Conservation (phyloP, 306 rosid species). For the Chamaecrista fasciculata region DNA sequence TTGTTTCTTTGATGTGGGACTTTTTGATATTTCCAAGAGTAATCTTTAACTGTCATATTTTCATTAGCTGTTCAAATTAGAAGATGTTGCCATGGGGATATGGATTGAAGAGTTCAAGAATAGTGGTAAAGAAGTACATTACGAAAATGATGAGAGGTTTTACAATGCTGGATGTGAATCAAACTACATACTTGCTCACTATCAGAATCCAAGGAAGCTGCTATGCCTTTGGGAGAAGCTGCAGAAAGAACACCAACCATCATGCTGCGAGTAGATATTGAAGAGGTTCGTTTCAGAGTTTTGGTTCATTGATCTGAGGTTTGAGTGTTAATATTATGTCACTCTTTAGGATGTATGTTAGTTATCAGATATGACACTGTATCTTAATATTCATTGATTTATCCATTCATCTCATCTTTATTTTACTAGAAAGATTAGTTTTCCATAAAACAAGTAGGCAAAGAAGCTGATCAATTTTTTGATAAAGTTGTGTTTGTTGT, state of each 20-base stretch:
- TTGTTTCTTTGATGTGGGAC: too few species aligned
- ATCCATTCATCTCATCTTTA: constrained; percentile 25
- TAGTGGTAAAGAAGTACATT: constrained; percentile 62
- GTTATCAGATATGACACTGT: constrained; percentile 13
- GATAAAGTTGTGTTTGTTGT: too few species aligned
- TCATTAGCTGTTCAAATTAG: constrained; percentile 79
- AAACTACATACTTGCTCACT: constrained; percentile 78
- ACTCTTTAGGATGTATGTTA: constrained; percentile 9
- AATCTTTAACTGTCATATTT: neutral
- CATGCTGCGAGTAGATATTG: constrained; percentile 67
- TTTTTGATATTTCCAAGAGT: too few species aligned
- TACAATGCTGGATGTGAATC: constrained; percentile 80
- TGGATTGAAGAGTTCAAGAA: constrained; percentile 79
- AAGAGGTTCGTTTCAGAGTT: neutral
- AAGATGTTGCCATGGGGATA: constrained; percentile 97
- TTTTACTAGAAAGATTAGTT: neutral
- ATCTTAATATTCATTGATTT: constrained; percentile 32
- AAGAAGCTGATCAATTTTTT: too few species aligned
- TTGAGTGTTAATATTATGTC: constrained; percentile 3
- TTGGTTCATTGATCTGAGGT: constrained; percentile 4
- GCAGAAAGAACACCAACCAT: constrained; percentile 58
- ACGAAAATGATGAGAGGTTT: constrained; percentile 70
- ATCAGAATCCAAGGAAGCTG: constrained; percentile 78
- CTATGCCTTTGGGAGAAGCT: constrained; percentile 93
- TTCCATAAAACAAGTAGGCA: too few species aligned